Conservation (phyloP, 441 rosid genomes). For the Rhodomyrtus psidioides region DNA sequence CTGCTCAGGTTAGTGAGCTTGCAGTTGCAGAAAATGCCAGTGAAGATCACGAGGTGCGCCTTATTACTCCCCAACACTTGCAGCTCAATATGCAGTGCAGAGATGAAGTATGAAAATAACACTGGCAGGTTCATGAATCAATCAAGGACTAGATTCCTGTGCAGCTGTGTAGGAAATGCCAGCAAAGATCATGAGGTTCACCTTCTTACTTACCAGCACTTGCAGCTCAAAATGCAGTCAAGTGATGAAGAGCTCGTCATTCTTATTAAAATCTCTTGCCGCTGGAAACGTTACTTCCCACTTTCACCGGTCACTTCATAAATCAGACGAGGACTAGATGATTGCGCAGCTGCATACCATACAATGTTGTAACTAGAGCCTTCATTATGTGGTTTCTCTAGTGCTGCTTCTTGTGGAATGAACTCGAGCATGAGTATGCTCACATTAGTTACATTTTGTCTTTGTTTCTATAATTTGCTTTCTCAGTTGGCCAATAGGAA, state of each 20-base stretch:
- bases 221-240: conserved; percentile 62
- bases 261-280: conserved; percentile 73
- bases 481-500: background rate
- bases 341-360: background rate
- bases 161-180: conserved; percentile 24
- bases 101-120: conserved; percentile 71
- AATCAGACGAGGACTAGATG: conserved; percentile 38
- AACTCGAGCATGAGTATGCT: background rate
- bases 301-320: conserved; percentile 74
- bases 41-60: conserved; percentile 70
- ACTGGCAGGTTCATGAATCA: conserved; percentile 62
- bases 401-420: background rate
- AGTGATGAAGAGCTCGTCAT: conserved; percentile 77
- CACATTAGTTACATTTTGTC: background rate
- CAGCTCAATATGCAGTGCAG: conserved; percentile 72
- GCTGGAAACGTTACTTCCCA: conserved; percentile 77
- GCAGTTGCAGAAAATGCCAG: conserved; percentile 53
- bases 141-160: conserved; percentile 25
- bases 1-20: conserved; percentile 57
- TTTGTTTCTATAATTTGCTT: background rate
- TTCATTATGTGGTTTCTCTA: background rate
- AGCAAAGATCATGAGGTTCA: conserved; percentile 79
- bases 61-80: conserved; percentile 63
- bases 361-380: background rate
- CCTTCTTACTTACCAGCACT: conserved; percentile 61